Base-by-base conservation (phyloP, 768 basidiomycete species). In the Leccinum broughii region DNA sequence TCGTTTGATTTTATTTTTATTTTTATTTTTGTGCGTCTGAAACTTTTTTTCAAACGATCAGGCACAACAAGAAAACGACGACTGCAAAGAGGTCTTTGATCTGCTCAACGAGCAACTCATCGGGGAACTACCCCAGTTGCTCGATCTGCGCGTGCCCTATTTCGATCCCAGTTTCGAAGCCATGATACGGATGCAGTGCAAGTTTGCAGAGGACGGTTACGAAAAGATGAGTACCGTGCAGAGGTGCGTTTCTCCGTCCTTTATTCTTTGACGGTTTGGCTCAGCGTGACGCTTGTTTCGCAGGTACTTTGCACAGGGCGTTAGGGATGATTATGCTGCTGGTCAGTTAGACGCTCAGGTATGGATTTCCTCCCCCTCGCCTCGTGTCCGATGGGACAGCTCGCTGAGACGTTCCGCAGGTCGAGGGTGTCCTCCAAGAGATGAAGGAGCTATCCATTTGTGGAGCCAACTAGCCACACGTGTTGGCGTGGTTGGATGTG, bases 81-180 rank as follows among this genome's bases (percentile, higher is more conserved):
- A 98, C 62, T 83, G 92, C 26, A 92, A 94, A 70, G 95, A 96
- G 73, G 85, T 97, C 55, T 99, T 95, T 72, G 91, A 96, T 61
- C 76, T 93, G 70, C 82, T 99, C 65, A 98, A 99, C 72, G 87
- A 91, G 44, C 94, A 98, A 67, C 86, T 98, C 68, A 89, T 96
- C 65, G 76, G 81, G 28, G 97, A 98, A 68, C 81, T 99, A 15
- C 97, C 97, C 0, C 88, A 95, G 66, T 78, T 99, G 46, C 84
- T 98, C 54, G 95, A 98, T 69, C 85, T 98, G 20, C 92, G 97
- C 41, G 91, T 99, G 26, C 97, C 97, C 0, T 99, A 93, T 81
- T 95, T 98, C 64, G 97, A 98, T 74, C 97, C 97, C 5, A 95
- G 92, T 66, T 98, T 98, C 72, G 97, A 98, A 77, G 93, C 96